Percentiles rank a stretch among this genome's conserved stretches.
Conservation (phyloP, 257 asterid genomes). For the Voacanga thouarsii region DNA sequence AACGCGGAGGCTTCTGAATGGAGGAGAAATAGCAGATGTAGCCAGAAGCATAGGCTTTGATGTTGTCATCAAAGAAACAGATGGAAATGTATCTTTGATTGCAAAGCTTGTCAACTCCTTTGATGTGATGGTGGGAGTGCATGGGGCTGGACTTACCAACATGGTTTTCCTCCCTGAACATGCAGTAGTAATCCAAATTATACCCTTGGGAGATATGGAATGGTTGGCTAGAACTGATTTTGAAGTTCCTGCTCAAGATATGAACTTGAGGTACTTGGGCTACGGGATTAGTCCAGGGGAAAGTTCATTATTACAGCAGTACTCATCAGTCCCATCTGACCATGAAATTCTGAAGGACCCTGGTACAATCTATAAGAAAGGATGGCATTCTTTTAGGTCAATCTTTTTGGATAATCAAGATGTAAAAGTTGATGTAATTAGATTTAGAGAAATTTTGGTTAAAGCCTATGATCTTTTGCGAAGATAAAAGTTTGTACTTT, state of each 20-base stretch:
- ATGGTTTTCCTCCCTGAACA: conserved; percentile 63
- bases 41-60: conserved; percentile 46
- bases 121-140: conserved; percentile 65
- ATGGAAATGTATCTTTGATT: conserved; percentile 5
- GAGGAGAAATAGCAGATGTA: conserved; percentile 19
- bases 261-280: conserved; percentile 49
- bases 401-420: conserved; percentile 29
- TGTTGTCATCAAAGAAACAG: conserved; percentile 27
- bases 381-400: conserved; percentile 24
- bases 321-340: conserved; percentile 21
- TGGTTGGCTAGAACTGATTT: conserved; percentile 28
- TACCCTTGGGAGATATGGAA: conserved; percentile 48
- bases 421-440: conserved; percentile 31
- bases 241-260: conserved; percentile 33
- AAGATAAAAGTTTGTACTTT: background rate
- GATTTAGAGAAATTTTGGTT: conserved; percentile 27
- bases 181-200: conserved; percentile 52
- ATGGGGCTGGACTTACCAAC: conserved; percentile 76
- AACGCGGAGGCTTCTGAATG: conserved; percentile 35
- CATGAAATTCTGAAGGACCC: conserved; percentile 29
- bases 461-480: conserved; percentile 21
- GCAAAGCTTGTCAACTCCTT: conserved; percentile 42
- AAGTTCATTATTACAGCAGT: conserved; percentile 40
- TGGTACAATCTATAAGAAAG: conserved; percentile 12
- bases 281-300: conserved; percentile 47